These are phyloP conservation scores for Tylopilus orsonianus DNA, from an alignment of 1,284 basidiomycete species.

Conservation along the genomic window DNA sequence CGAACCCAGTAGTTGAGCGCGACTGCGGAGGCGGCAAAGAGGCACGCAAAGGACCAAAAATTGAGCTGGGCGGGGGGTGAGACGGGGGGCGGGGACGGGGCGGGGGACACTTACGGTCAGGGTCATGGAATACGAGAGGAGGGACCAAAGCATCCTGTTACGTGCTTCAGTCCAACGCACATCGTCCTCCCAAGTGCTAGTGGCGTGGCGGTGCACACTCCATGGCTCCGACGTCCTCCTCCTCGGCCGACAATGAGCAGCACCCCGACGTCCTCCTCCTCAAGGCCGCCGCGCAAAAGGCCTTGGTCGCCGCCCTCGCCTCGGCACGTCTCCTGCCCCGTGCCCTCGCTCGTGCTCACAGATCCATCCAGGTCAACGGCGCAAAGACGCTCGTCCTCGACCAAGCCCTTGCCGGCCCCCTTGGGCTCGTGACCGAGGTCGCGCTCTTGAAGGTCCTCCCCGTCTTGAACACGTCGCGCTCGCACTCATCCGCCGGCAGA, in stretches of 20 bases:
- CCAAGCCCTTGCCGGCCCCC: conserved; percentile 82
- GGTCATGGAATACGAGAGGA: conserved; percentile 86
- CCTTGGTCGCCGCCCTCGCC: conserved; percentile 79
- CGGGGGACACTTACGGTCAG: conserved; percentile 57
- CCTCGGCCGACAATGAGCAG: conserved; percentile 37
- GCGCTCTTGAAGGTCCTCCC: conserved; percentile 79
- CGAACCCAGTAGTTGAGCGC: conserved; percentile 82
- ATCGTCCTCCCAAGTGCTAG: no score
- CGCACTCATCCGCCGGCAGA: conserved; percentile 47
- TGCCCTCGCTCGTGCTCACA: conserved; percentile 6
- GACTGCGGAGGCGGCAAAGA: conserved; percentile 67
- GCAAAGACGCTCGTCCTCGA: conserved; percentile 96
- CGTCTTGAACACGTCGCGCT: background rate
- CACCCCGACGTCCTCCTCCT: conserved; percentile 68
- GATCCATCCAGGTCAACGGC: conserved; percentile 75
- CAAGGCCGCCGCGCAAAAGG: conserved; percentile 75
- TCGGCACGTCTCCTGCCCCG: conserved; percentile 50
- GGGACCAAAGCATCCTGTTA: conserved; percentile 56
- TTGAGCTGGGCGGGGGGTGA: conserved; percentile 56
- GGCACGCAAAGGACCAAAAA: conserved; percentile 82
- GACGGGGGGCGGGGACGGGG: conserved; percentile 5
- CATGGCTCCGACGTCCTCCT: conserved; percentile 35
- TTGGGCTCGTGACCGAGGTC: conserved; percentile 93
- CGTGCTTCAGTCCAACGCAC: conserved; percentile 45
- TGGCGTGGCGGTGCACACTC: conserved; percentile 33